Base-by-base conservation (phyloP, 2,329 filamentous ascomycete species). In the Aspergillaceae sp. region DNA sequence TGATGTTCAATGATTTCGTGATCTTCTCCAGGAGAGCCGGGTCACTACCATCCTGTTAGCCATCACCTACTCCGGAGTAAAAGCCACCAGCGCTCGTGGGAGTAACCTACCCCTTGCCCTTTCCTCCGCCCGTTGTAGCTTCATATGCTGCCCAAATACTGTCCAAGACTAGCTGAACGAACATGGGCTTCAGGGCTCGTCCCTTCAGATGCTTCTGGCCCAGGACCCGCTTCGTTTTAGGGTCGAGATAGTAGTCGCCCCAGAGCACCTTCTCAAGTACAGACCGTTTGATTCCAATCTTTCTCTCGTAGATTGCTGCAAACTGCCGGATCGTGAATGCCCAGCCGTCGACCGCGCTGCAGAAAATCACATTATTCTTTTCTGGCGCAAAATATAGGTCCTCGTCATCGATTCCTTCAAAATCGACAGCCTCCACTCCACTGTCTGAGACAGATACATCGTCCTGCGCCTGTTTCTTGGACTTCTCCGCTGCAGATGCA, bases 341-440 rank as follows among this genome's bases (percentile, higher is more conserved):
- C 92, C 92, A 98, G n/a, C 92, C 92, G 62, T 98, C 92, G 47
- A 95, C 85, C 49, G 92, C 92, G 64, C 91, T 97, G 72, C 88
- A 89, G 66, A 98, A 98, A 53, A 98, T 97, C 65, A 98, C 92
- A 61, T 98, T 98, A 67, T 96, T 96, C 68, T 91, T 94, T 63
- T 98, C 92, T 0, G 92, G 92, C 0, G 92, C 88, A 68, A 98
- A 98, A 66, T 98, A 98, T 28, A 98, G 83, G 64, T 96, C 90
- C 64, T 97, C 90, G 60, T 98, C 92, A 59, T 96, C 90, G 56
- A 83, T 82, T 64, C 97, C 92, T 64, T 96, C 84, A 56, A 88
- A 98, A 41, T 80, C 77, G 7, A 72, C 73, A 30, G 72, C 69
- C 0, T 74, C 74, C 34, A 19, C 19, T 19, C 64, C 66, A 37